Percentiles rank a stretch among this genome's conserved stretches.
phyloP scores from a whole-genome alignment of 352 stramenopile genomes.

The Phytophthora cactorum region DNA sequence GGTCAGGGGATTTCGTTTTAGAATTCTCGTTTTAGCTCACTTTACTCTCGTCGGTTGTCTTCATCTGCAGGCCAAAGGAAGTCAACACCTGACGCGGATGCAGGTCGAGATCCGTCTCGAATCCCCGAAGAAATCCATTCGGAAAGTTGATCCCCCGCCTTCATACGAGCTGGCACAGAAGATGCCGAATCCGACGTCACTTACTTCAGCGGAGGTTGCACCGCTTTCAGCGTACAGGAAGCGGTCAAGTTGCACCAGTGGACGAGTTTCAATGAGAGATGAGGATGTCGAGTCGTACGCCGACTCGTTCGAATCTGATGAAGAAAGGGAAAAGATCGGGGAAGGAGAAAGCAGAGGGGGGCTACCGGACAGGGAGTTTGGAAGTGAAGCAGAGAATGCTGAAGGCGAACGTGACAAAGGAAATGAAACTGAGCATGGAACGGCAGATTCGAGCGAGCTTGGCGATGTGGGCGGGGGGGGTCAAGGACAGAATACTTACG shows the following conservation, averaged over 20 bases:
- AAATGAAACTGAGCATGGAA: conserved; percentile 2
- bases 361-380: too few species aligned
- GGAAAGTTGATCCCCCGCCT: conserved; percentile 20
- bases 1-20: conserved; percentile 6
- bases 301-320: conserved; percentile 43
- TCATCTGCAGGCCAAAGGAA: not conserved
- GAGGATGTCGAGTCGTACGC: conserved; percentile 39
- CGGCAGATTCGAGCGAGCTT: conserved; percentile 3
- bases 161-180: conserved; percentile 52
- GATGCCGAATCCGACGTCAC: not conserved
- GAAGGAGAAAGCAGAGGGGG: not conserved
- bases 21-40: conserved; percentile 21
- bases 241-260: conserved; percentile 1
- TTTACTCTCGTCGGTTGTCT: not conserved
- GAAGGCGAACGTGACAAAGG: not conserved
- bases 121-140: conserved; percentile 16
- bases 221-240: conserved; percentile 1
- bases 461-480: conserved; percentile 3
- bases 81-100: conserved; percentile 23
- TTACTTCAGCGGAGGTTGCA: not conserved
- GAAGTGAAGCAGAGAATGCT: conserved; percentile 3
- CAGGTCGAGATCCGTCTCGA: conserved; percentile 42
- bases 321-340: not conserved
- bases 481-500: not conserved
- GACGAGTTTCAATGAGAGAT: conserved; percentile 3